Evolutionary conservation across 257 asterid species (phyloP).

Genomic region (Primulina eburnea): DNA sequence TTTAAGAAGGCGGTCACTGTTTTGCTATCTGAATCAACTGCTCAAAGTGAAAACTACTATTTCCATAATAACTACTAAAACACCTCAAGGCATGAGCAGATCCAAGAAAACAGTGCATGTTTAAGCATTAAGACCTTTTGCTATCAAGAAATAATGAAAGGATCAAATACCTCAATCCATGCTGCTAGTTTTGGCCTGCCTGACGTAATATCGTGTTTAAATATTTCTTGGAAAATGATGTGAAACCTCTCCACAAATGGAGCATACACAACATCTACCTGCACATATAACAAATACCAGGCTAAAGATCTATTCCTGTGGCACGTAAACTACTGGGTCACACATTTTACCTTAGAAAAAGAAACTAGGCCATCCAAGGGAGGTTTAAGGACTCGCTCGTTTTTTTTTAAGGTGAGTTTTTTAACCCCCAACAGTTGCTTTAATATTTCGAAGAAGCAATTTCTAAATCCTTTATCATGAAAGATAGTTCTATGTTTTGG

Average conservation of each 20-base stretch:
- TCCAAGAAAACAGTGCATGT: not conserved
- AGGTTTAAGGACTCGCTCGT: not conserved
- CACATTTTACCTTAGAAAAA: no score
- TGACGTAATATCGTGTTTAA: conserved; percentile 38
- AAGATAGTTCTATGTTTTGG: not conserved
- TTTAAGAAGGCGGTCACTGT: not conserved
- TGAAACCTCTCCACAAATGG: conserved; percentile 62
- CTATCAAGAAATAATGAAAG: conserved; percentile 2
- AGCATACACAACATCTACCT: conserved; percentile 54
- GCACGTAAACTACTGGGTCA: not conserved
- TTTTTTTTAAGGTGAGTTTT: no score
- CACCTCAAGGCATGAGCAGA: not conserved
- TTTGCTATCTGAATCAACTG: not conserved
- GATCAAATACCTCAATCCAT: conserved; percentile 43
- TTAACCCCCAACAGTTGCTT: no score
- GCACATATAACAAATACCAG: not conserved
- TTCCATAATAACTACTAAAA: not conserved
- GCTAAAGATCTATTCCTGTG: no score
- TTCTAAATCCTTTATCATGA: not conserved
- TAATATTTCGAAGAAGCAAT: not conserved
- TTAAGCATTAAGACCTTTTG: not conserved
- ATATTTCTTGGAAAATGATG: conserved; percentile 33
- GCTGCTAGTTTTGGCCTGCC: conserved; percentile 50
- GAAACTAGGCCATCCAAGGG: not conserved
- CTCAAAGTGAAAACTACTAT: not conserved